These are phyloP conservation scores for Besnoitia besnoiti DNA, from an alignment of 169 alveolate species.

Conservation along the genomic window DNA sequence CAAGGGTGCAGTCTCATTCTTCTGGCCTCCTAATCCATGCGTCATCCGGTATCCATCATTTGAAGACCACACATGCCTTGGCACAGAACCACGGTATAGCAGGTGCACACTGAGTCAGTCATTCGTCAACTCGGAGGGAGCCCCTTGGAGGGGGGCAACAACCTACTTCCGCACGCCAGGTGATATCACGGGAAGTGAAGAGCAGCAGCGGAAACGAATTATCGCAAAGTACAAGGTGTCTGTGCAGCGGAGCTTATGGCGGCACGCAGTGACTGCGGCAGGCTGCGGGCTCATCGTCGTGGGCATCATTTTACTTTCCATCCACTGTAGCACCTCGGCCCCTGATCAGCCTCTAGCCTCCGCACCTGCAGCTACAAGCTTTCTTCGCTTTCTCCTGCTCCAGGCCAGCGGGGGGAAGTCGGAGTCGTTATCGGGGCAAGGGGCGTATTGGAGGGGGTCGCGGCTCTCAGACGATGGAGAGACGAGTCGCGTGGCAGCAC, in stretches of 20 bases:
- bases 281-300: not conserved
- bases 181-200: not conserved
- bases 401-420: too few relatives aligned
- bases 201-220: not conserved
- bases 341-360: not conserved
- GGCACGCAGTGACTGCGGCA: not conserved
- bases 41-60: not conserved
- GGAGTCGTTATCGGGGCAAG: too few relatives aligned
- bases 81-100: too few relatives aligned
- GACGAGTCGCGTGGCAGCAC: too few relatives aligned
- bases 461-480: too few relatives aligned
- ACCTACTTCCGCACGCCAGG: too few relatives aligned
- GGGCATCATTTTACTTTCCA: not conserved
- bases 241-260: not conserved
- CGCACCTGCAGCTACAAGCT: not conserved
- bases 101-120: too few relatives aligned
- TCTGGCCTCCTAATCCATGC: conserved; percentile 5
- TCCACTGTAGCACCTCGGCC: not conserved
- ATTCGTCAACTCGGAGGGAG: too few relatives aligned
- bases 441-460: too few relatives aligned
- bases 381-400: not conserved
- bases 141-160: too few relatives aligned
- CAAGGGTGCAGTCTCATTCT: not conserved
- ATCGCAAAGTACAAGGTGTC: not conserved
- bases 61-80: too few relatives aligned